phyloP scores from a whole-genome alignment of 345 rosid species.

The Dipteronia dyeriana region DNA sequence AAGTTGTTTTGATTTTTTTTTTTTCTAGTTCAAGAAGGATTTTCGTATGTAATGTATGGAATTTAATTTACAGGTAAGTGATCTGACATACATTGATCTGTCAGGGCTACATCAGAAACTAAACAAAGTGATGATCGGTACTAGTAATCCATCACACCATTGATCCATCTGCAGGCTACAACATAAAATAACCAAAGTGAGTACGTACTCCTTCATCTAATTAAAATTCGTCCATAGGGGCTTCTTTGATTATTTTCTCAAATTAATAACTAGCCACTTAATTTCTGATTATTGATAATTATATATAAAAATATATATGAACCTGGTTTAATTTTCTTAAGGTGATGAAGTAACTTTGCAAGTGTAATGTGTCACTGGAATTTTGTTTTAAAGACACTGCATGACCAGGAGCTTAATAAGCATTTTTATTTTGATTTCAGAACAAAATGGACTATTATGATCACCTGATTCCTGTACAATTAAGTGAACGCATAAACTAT shows the following conservation, averaged over 20 bases:
- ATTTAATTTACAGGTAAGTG: constrained; percentile 38
- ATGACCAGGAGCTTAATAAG: neutral
- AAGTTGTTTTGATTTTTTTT: neutral
- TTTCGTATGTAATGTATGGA: neutral
- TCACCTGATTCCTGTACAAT: neutral
- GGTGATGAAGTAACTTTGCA: neutral
- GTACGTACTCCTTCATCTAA: constrained; percentile 29
- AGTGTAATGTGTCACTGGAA: neutral
- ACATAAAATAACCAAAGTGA: constrained; percentile 36
- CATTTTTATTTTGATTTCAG: neutral
- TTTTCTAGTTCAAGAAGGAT: neutral
- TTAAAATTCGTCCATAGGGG: neutral
- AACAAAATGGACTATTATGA: neutral
- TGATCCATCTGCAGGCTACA: constrained; percentile 25
- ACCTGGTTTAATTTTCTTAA: neutral
- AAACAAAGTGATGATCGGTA: constrained; percentile 20
- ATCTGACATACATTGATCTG: constrained; percentile 38
- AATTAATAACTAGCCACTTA: neutral
- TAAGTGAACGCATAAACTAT: neutral
- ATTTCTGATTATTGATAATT: neutral
- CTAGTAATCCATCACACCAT: constrained; percentile 26
- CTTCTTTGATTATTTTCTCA: neutral
- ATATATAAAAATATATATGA: neutral
- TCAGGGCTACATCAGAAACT: constrained; percentile 46
- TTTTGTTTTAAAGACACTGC: constrained; percentile 2